Evolutionary conservation across 805 yeast genomes (phyloP).

Genomic region (Pichia paraexigua): DNA sequence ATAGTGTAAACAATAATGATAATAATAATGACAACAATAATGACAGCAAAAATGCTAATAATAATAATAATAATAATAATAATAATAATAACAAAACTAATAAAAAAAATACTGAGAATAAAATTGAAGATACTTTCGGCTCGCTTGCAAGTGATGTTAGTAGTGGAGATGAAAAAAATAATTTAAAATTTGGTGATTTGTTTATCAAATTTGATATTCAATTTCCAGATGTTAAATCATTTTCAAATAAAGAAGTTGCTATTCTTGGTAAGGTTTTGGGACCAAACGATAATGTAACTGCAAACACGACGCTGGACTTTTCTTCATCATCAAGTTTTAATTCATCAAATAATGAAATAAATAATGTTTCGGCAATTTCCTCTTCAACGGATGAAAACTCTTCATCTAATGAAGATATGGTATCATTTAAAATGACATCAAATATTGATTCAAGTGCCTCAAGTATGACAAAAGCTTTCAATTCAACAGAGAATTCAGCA

Average conservation of each 20-base stretch:
- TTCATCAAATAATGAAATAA: neutral
- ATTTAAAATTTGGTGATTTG: constrained; percentile 40
- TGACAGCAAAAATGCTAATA: neutral
- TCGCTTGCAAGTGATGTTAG: neutral
- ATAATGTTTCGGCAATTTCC: neutral
- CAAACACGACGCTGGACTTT: neutral
- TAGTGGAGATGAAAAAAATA: constrained; percentile 1
- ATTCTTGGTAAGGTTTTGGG: constrained; percentile 15
- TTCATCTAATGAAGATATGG: neutral
- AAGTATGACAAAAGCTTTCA: neutral
- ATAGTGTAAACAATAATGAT: neutral
- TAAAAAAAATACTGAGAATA: neutral
- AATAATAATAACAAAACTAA: neutral
- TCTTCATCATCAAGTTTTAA: neutral
- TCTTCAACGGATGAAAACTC: neutral
- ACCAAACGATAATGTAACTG: constrained; percentile 4
- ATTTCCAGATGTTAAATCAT: constrained; percentile 43
- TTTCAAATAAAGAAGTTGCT: constrained; percentile 30
- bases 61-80: neutral
- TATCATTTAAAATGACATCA: neutral
- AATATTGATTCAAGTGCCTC: neutral
- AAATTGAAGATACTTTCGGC: neutral
- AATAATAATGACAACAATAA: too few relatives aligned
- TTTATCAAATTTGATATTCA: constrained; percentile 49
- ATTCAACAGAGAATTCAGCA: neutral